Evolutionary conservation across 148 eudicot species (phyloP).

Genomic region (Silene conica): DNA sequence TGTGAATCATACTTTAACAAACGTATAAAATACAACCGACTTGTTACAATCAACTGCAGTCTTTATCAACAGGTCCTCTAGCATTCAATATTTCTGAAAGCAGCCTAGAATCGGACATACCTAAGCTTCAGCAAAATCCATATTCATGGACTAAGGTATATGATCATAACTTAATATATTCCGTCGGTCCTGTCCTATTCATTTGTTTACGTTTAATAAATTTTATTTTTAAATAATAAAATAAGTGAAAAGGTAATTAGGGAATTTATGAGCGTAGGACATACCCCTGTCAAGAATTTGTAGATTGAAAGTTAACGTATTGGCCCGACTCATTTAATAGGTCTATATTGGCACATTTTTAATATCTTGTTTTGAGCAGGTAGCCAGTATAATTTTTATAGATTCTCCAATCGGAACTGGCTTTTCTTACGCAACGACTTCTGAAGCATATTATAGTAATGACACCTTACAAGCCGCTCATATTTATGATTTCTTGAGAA

Average conservation of each 20-base stretch:
- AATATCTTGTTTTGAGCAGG: slow-evolving; percentile 29
- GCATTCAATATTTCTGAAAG: neutral
- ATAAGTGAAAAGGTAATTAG: too few species aligned
- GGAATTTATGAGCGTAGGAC: too few species aligned
- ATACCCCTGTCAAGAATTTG: too few species aligned
- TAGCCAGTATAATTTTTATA: slow-evolving; percentile 49
- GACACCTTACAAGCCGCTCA: slow-evolving; percentile 36
- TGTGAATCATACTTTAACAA: too few species aligned
- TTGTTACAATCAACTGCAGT: too few species aligned
- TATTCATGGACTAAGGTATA: slow-evolving; percentile 15
- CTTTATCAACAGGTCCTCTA: neutral
- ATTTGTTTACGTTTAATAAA: neutral
- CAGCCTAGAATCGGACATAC: slow-evolving; percentile 1
- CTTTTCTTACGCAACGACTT: slow-evolving; percentile 52
- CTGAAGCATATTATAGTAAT: slow-evolving; percentile 29
- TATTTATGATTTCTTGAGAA: slow-evolving; percentile 37
- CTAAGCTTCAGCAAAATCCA: slow-evolving; percentile 3
- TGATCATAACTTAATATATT: too few species aligned
- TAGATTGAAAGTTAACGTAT: too few species aligned
- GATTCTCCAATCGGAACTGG: slow-evolving; percentile 65
- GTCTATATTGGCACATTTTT: too few species aligned
- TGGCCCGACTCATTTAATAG: too few species aligned
- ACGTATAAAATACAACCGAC: too few species aligned
- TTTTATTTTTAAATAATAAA: too few species aligned
- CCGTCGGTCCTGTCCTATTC: too few species aligned